Evolutionary conservation across 805 yeast species (phyloP).

Genomic region (Peterozyma toletana): DNA sequence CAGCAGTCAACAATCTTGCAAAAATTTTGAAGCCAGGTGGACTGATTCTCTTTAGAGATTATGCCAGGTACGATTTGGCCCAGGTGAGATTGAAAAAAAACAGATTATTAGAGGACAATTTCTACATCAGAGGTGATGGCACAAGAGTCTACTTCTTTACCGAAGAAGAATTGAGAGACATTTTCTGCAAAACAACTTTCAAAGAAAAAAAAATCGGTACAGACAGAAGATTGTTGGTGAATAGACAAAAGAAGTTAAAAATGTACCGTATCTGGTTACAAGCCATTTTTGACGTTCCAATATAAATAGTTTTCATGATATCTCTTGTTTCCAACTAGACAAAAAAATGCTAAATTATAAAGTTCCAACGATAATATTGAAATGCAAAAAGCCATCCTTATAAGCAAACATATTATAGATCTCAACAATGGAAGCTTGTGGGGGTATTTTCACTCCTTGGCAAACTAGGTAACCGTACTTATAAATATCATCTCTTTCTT

Average conservation of each 20-base stretch:
- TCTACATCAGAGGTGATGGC: constrained; percentile 96
- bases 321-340: background rate
- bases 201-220: constrained; percentile 74
- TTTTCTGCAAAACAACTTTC: constrained; percentile 59
- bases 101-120: constrained; percentile 82
- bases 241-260: constrained; percentile 84
- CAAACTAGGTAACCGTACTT: constrained; percentile 34
- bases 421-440: constrained; percentile 34
- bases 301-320: background rate
- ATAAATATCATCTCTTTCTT: constrained; percentile 19
- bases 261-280: constrained; percentile 98
- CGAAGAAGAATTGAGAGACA: constrained; percentile 77
- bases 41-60: constrained; percentile 80
- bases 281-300: constrained; percentile 60
- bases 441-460: constrained; percentile 50
- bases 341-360: constrained; percentile 7
- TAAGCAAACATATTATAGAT: constrained; percentile 38
- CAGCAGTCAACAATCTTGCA: constrained; percentile 65
- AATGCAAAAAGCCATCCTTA: constrained; percentile 63
- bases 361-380: constrained; percentile 31
- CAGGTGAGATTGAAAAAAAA: constrained; percentile 90
- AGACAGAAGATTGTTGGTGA: constrained; percentile 85
- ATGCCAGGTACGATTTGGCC: constrained; percentile 93
- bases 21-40: constrained; percentile 91
- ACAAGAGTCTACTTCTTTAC: constrained; percentile 96